These are phyloP conservation scores for Pleurotus platypus DNA, from an alignment of 768 basidiomycete species.

Conservation along the genomic window DNA sequence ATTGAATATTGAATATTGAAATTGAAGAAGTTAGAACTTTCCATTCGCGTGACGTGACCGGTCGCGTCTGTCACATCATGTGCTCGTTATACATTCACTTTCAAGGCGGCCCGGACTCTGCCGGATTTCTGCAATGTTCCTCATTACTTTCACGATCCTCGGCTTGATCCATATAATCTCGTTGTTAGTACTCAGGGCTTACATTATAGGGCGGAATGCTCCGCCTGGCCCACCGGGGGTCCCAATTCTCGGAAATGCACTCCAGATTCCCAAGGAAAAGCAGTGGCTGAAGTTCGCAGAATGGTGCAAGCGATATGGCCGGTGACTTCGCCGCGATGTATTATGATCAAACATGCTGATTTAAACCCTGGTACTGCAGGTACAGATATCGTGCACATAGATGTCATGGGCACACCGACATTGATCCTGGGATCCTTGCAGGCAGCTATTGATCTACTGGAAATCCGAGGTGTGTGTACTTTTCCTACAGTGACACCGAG, in stretches of 20 bases:
- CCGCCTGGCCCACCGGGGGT: slow-evolving; percentile 14
- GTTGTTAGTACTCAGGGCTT: no score
- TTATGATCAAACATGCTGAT: background rate
- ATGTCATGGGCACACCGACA: background rate
- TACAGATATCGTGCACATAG: slow-evolving; percentile 1
- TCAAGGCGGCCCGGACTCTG: no score
- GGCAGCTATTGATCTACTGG: slow-evolving; percentile 1
- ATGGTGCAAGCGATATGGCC: slow-evolving; percentile 17
- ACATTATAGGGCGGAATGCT: background rate
- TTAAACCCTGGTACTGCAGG: background rate
- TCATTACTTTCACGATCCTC: no score
- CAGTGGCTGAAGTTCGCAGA: slow-evolving; percentile 19
- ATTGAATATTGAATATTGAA: background rate
- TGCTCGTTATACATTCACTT: background rate
- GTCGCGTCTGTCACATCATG: background rate
- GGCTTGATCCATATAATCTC: no score
- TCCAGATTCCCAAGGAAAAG: slow-evolving; percentile 15
- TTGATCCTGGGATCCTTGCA: slow-evolving; percentile 2
- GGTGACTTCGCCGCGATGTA: background rate
- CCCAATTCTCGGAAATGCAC: slow-evolving; percentile 16
- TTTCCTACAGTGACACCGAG: background rate
- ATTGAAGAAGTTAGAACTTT: background rate
- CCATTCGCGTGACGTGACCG: background rate
- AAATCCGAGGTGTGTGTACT: background rate
- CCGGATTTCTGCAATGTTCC: no score